Conservation (phyloP, 2,329 filamentous ascomycete species). For the Exophiala bonariae region DNA sequence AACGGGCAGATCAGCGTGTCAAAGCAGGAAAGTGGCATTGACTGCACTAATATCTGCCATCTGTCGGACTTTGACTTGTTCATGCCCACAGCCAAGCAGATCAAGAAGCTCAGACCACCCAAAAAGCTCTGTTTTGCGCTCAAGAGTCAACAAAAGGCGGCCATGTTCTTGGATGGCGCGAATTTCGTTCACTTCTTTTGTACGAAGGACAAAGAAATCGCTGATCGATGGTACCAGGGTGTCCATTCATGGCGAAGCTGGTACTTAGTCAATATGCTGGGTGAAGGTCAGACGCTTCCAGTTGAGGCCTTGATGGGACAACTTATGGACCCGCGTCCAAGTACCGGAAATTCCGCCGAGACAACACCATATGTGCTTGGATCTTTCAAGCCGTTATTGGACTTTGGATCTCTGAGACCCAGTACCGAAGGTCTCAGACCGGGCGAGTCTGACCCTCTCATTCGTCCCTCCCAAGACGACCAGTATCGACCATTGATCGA, state of each 20-base stretch:
- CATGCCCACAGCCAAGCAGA: constrained; percentile 67
- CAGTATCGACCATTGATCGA: constrained; percentile 16
- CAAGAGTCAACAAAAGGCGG: constrained; percentile 87
- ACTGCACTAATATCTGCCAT: constrained; percentile 69
- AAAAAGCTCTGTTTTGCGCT: constrained; percentile 84
- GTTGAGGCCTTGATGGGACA: constrained; percentile 2
- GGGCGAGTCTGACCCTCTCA: background rate
- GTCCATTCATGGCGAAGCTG: constrained; percentile 86
- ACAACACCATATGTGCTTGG: constrained; percentile 62
- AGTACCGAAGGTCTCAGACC: constrained; percentile 3
- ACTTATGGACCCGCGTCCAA: constrained; percentile 4
- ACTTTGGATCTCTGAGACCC: constrained; percentile 45
- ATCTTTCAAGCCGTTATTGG: constrained; percentile 67
- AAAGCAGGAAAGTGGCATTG: constrained; percentile 66
- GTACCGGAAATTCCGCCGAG: constrained; percentile 42
- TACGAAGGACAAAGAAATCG: constrained; percentile 68
- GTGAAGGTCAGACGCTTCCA: constrained; percentile 48
- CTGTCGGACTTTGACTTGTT: constrained; percentile 93
- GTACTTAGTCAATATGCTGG: constrained; percentile 77
- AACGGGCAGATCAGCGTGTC: constrained; percentile 72
- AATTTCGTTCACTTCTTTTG: constrained; percentile 94
- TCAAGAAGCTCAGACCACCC: constrained; percentile 74
- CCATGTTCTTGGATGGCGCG: constrained; percentile 76
- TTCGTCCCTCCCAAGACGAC: constrained; percentile 13
- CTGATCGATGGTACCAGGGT: constrained; percentile 67